Evolutionary conservation across 2,329 filamentous ascomycete genomes (phyloP).

Genomic region (Venturia asperata): DNA sequence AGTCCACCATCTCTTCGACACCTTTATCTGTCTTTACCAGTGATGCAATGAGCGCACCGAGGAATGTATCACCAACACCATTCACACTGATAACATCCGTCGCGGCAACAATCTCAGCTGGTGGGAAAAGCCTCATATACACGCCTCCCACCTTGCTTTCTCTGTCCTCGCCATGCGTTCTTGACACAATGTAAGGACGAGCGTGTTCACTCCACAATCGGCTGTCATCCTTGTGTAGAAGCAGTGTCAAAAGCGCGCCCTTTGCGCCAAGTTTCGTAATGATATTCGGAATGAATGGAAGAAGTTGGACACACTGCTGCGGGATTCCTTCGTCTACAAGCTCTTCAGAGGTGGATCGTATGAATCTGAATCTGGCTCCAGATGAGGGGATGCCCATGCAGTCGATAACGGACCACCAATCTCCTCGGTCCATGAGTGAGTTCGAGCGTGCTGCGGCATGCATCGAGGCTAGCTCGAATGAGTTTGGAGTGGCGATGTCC

Average conservation of each 20-base stretch:
- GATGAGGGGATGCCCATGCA: constrained; percentile 65
- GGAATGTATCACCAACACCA: constrained; percentile 87
- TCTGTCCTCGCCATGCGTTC: constrained; percentile 44
- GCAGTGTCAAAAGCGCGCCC: constrained; percentile 67
- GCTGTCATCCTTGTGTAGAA: constrained; percentile 61
- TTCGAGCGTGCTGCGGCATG: constrained; percentile 60
- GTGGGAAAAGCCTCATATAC: constrained; percentile 68
- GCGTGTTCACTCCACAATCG: constrained; percentile 49
- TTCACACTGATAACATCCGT: constrained; percentile 80
- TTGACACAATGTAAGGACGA: constrained; percentile 64
- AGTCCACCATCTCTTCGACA: constrained; percentile 58
- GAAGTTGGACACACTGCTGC: constrained; percentile 72
- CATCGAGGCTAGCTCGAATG: constrained; percentile 73
- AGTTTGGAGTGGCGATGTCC: constrained; percentile 75
- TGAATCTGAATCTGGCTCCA: constrained; percentile 29
- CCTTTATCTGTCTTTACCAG: constrained; percentile 49
- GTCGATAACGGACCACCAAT: constrained; percentile 78
- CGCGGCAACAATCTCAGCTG: constrained; percentile 53
- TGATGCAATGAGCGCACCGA: constrained; percentile 76
- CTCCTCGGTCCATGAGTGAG: constrained; percentile 59
- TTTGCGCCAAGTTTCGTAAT: constrained; percentile 72
- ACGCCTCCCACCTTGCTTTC: constrained; percentile 57
- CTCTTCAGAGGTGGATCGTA: constrained; percentile 47
- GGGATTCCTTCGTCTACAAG: constrained; percentile 77
- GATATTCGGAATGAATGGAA: constrained; percentile 81